Evolutionary conservation across 75 land plant genomes (phyloP).

Genomic region (Cunninghamia lanceolata): DNA sequence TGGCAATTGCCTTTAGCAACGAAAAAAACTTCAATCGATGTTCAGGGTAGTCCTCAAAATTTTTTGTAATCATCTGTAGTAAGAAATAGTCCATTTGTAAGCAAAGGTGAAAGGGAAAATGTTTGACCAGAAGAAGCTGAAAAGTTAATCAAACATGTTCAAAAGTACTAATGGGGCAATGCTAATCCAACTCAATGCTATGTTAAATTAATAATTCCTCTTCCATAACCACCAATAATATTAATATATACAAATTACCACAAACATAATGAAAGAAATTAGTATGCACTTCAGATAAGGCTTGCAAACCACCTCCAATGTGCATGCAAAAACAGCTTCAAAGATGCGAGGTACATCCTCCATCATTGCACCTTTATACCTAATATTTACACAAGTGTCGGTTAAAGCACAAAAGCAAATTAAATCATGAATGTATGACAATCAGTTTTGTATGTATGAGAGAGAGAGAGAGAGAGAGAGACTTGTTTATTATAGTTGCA

Average conservation of each 20-base stretch:
- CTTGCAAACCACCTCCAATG: constrained; percentile 67
- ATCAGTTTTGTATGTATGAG: neutral
- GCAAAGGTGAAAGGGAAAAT: neutral
- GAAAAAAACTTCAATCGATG: constrained; percentile 98
- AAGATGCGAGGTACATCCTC: constrained; percentile 99
- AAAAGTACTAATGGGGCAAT: neutral
- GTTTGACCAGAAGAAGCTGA: neutral
- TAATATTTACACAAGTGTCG: constrained; percentile 14
- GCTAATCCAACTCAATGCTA: neutral
- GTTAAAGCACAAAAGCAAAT: neutral
- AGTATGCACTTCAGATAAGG: neutral
- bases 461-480: constrained; percentile 9
- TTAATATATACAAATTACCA: neutral
- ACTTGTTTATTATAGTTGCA: constrained; percentile 99
- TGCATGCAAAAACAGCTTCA: constrained; percentile 98
- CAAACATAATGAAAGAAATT: neutral
- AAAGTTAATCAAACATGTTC: neutral
- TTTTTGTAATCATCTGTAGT: constrained; percentile 95
- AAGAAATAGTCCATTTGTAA: neutral
- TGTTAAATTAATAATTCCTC: neutral
- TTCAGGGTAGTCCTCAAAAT: constrained; percentile 99
- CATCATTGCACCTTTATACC: constrained; percentile 83
- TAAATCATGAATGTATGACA: neutral
- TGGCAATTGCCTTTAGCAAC: constrained; percentile 89
- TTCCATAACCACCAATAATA: neutral